Conservation (phyloP, 805 yeast genomes). For the Kodamaea fukazawae region DNA sequence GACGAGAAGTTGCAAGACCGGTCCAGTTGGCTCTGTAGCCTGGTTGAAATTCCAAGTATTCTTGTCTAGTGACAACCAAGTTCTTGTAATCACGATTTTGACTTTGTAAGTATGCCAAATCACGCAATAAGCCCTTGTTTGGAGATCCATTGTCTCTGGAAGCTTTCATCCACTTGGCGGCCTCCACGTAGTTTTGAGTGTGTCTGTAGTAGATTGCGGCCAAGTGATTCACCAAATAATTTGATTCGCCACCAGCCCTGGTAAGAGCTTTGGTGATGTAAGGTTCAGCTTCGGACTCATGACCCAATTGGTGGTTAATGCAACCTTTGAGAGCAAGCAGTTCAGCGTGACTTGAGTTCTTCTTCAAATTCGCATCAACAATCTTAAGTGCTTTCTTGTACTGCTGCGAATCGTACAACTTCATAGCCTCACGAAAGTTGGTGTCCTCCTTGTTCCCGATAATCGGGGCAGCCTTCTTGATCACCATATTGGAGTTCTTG, state of each 20-base stretch:
- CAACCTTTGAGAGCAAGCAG: slow-evolving; percentile 85
- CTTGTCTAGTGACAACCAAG: slow-evolving; percentile 60
- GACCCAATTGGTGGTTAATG: slow-evolving; percentile 53
- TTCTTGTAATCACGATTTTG: slow-evolving; percentile 74
- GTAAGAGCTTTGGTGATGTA: slow-evolving; percentile 60
- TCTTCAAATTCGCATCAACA: slow-evolving; percentile 73
- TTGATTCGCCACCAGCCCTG: slow-evolving; percentile 46
- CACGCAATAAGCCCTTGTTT: slow-evolving; percentile 77
- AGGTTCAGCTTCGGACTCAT: slow-evolving; percentile 59
- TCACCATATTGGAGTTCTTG: slow-evolving; percentile 12
- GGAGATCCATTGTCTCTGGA: slow-evolving; percentile 76
- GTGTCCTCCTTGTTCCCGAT: slow-evolving; percentile 62
- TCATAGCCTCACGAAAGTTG: slow-evolving; percentile 76
- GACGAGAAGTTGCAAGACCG: slow-evolving; percentile 80
- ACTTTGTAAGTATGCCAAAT: slow-evolving; percentile 72
- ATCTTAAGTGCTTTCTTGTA: slow-evolving; percentile 81
- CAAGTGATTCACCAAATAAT: slow-evolving; percentile 79
- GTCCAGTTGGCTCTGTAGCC: slow-evolving; percentile 93
- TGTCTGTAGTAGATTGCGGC: slow-evolving; percentile 80
- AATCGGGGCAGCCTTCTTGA: slow-evolving; percentile 28
- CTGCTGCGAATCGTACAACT: slow-evolving; percentile 78
- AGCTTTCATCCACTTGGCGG: slow-evolving; percentile 72
- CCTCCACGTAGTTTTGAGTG: slow-evolving; percentile 65
- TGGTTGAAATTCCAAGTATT: slow-evolving; percentile 66
- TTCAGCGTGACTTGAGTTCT: slow-evolving; percentile 72